Percentiles rank a stretch among this genome's conserved stretches.
Conservation (phyloP, 2,329 filamentous ascomycete species). For the Epichloe festucae region DNA sequence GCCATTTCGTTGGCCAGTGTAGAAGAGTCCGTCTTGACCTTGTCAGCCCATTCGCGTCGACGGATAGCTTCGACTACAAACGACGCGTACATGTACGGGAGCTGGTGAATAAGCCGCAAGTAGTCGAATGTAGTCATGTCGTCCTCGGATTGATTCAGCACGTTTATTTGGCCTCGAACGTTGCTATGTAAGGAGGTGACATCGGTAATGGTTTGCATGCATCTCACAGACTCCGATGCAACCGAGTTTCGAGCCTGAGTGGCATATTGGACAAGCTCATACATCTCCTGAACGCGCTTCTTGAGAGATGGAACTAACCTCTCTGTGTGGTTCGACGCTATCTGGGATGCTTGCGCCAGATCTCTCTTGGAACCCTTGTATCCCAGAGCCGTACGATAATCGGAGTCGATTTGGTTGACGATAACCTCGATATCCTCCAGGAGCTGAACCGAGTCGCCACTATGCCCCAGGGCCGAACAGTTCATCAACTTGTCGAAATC, state of each 20-base stretch:
- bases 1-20: constrained; percentile 88
- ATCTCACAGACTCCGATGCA: constrained; percentile 50
- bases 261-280: constrained; percentile 43
- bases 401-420: constrained; percentile 73
- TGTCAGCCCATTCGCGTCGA: constrained; percentile 81
- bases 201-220: constrained; percentile 72
- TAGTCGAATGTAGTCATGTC: constrained; percentile 71
- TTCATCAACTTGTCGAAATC: constrained; percentile 47
- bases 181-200: constrained; percentile 65
- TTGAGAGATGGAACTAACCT: constrained; percentile 45
- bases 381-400: constrained; percentile 64
- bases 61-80: constrained; percentile 76
- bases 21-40: constrained; percentile 76
- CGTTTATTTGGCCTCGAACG: constrained; percentile 59
- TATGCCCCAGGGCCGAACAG: constrained; percentile 42
- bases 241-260: constrained; percentile 56
- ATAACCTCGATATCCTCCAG: constrained; percentile 78
- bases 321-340: constrained; percentile 50
- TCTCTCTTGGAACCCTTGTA: constrained; percentile 52
- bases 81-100: constrained; percentile 83
- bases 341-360: constrained; percentile 48
- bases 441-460: constrained; percentile 53
- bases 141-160: constrained; percentile 59
- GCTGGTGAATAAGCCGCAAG: constrained; percentile 64
- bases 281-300: constrained; percentile 46